Base-by-base conservation (phyloP, 805 yeast genomes). In the Candida parachauliodes region DNA sequence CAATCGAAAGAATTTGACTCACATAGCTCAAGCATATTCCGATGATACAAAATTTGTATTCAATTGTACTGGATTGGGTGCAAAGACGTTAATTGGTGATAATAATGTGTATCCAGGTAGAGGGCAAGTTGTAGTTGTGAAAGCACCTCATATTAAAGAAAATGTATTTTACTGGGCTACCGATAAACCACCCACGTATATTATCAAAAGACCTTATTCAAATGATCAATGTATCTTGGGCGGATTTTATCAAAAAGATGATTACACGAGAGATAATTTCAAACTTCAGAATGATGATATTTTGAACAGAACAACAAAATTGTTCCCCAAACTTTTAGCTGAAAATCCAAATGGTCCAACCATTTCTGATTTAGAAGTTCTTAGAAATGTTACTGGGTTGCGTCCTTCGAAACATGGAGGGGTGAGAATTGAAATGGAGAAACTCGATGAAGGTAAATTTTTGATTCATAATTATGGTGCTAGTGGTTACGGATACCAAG, bases 321-420 rank as follows among this genome's bases (percentile, higher is more conserved):
- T 78, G 31, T 54, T 61, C 20, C 85, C 84, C 23, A 57, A 74
- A 40, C 66, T 83, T 28, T 49, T 72, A 37, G n/a, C n/a, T n/a
- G n/a, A n/a, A n/a, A n/a, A n/a, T n/a, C n/a, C n/a, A n/a, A 12
- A 34, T 45, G 57, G 76, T 49, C 16, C 44, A 37, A 19, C 62
- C 52, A 16, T 55, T 65, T 48, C 46, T 8, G 66, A 64, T 39
- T 57, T 65, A 32, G 83, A 80, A 46, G 68, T 86, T 19, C 35
- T 83, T 8, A 70, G 85, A 37, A 80, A 76, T 27, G 84, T 75
- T 1, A 80, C 88, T 5, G 95, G 94, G 0, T 65, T 83, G 31
- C 72, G 95, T 45, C 95, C 95, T 5, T 68, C 81, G 26, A 72
- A 94, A 51, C 69, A 74, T 28, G 93, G 89, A 10, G 94, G 94